phyloP scores from a whole-genome alignment of 1,284 basidiomycete genomes.

The Lentinula novae-zelandiae region DNA sequence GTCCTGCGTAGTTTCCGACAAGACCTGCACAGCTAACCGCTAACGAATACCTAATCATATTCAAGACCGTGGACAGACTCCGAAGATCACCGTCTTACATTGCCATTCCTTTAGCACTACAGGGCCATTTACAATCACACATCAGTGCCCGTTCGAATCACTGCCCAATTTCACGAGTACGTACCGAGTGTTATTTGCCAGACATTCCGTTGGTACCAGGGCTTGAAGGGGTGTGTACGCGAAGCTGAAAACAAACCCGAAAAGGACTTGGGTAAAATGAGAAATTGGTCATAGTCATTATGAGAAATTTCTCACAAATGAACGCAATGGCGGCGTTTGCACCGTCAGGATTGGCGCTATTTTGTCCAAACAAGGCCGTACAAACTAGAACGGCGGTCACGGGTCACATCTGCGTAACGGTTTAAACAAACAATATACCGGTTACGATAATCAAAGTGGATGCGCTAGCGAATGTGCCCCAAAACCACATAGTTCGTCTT shows the following conservation, averaged over 20 bases:
- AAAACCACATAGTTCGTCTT: conserved; percentile 42
- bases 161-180: not conserved
- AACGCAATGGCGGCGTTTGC: conserved; percentile 42
- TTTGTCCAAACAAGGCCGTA: conserved; percentile 36
- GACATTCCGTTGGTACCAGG: conserved; percentile 52
- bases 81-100: conserved; percentile 22
- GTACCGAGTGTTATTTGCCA: conserved; percentile 50
- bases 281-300: conserved; percentile 20
- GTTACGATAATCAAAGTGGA: conserved; percentile 37
- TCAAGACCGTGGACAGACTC: not conserved
- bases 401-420: not conserved
- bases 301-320: conserved; percentile 32
- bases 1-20: conserved; percentile 47
- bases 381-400: conserved; percentile 23
- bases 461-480: conserved; percentile 36
- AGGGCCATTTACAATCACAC: not conserved
- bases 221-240: conserved; percentile 50
- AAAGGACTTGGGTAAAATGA: conserved; percentile 34
- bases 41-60: conserved; percentile 31
- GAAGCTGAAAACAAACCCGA: conserved; percentile 46
- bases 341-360: conserved; percentile 32
- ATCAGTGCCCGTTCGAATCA: not conserved
- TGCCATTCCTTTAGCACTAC: conserved; percentile 54
- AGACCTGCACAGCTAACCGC: conserved; percentile 46
- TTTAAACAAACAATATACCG: conserved; percentile 19